These are phyloP conservation scores for Pholiota microspora DNA, from an alignment of 768 basidiomycete genomes.

Conservation along the genomic window DNA sequence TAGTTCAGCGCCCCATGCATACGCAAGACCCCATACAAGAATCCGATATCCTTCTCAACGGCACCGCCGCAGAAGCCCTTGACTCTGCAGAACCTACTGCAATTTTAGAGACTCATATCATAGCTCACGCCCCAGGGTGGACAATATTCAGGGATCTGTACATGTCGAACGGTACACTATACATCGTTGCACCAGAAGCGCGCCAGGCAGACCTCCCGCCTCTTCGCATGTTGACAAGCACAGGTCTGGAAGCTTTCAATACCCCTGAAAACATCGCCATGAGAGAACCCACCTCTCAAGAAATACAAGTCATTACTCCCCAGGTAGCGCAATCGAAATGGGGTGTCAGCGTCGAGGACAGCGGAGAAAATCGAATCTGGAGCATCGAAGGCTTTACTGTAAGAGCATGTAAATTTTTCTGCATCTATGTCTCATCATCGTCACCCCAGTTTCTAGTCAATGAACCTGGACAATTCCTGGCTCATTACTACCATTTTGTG, in stretches of 20 bases:
- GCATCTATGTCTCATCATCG: not conserved
- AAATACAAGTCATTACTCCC: conserved; percentile 56
- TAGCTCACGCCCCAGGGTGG: conserved; percentile 70
- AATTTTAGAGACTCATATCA: conserved; percentile 48
- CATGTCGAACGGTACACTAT: conserved; percentile 73
- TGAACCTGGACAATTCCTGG: conserved; percentile 65
- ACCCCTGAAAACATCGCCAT: conserved; percentile 53
- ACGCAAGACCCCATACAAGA: too few relatives aligned
- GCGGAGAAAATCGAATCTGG: conserved; percentile 49
- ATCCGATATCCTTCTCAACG: not conserved
- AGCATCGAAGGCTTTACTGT: conserved; percentile 68
- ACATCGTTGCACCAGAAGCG: conserved; percentile 47
- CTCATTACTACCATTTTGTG: conserved; percentile 79
- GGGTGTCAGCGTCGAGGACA: conserved; percentile 39
- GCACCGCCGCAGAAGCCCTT: not conserved
- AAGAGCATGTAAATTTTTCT: not conserved
- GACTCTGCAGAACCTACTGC: conserved; percentile 2
- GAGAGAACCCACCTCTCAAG: conserved; percentile 57
- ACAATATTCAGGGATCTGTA: conserved; percentile 76
- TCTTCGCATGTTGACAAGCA: conserved; percentile 56
- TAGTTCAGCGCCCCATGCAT: too few relatives aligned
- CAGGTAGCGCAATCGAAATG: conserved; percentile 53
- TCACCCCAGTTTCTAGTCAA: conserved; percentile 41
- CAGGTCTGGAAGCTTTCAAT: conserved; percentile 46
- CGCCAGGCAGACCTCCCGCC: conserved; percentile 25